phyloP scores from a whole-genome alignment of 139 green algal species.

The Chlamydomonas sphaeroides region DNA sequence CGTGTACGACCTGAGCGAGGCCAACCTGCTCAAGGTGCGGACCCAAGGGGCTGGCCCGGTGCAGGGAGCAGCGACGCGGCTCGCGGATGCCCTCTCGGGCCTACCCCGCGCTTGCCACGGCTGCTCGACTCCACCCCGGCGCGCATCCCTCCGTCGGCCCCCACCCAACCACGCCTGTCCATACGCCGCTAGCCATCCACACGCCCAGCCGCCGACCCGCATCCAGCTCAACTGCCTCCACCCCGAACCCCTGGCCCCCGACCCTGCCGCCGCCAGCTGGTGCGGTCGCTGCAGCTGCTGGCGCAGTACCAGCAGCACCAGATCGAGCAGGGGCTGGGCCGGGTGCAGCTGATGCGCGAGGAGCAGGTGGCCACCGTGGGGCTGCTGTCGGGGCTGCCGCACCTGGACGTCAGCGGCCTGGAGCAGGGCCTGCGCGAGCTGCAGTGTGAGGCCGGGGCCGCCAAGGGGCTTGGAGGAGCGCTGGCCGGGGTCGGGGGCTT shows the following conservation, averaged over 20 bases:
- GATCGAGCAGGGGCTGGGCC: slow-evolving; percentile 28
- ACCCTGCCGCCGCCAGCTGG: no score
- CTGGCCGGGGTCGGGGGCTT: not conserved
- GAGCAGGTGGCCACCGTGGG: slow-evolving; percentile 15
- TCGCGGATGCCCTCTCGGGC: no score
- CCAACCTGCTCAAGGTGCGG: slow-evolving; percentile 54
- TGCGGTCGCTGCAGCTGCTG: slow-evolving; percentile 47
- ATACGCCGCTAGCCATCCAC: no score
- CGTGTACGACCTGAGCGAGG: slow-evolving; percentile 55
- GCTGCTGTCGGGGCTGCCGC: slow-evolving; percentile 22
- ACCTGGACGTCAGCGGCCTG: slow-evolving; percentile 24
- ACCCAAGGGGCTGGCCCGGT: not conserved
- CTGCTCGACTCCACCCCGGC: no score
- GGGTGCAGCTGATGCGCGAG: slow-evolving; percentile 32
- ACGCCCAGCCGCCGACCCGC: no score
- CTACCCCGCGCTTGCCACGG: no score
- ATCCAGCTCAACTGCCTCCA: no score
- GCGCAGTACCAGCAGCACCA: slow-evolving; percentile 51
- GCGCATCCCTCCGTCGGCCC: no score
- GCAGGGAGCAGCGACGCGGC: no score
- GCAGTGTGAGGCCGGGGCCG: not conserved
- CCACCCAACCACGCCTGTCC: no score
- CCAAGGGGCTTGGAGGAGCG: not conserved
- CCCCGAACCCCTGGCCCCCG: no score
- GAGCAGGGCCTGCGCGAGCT: slow-evolving; percentile 30